A percentile compares a stretch with the other conserved stretches of the same genome.
Conservation (phyloP, 345 rosid species). For the Mallotus nudiflorus region DNA sequence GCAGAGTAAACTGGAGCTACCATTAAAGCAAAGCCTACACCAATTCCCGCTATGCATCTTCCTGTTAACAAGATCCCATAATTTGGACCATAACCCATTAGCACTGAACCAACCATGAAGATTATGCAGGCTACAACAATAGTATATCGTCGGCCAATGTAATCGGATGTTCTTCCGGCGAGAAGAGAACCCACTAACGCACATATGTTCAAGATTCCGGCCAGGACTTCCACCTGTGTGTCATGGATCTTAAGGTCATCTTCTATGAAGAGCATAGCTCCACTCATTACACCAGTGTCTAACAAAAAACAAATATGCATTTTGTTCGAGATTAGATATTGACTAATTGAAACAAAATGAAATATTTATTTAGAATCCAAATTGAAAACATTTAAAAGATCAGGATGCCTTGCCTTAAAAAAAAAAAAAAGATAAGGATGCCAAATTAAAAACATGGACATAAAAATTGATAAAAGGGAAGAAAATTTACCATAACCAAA, state of each 20-base stretch:
- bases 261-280: slow-evolving; percentile 92
- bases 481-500: slow-evolving; percentile 69
- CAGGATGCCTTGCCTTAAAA: too few relatives aligned
- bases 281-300: slow-evolving; percentile 99
- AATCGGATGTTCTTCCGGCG: slow-evolving; percentile 88
- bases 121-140: slow-evolving; percentile 65
- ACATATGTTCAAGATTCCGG: slow-evolving; percentile 79
- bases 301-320: too few relatives aligned
- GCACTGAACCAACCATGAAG: slow-evolving; percentile 68
- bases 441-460: too few relatives aligned
- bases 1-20: slow-evolving; percentile 89
- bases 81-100: slow-evolving; percentile 83
- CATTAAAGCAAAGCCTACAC: slow-evolving; percentile 89
- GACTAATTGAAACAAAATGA: too few relatives aligned
- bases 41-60: slow-evolving; percentile 77
- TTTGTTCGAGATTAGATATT: too few relatives aligned
- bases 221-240: slow-evolving; percentile 63
- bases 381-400: too few relatives aligned
- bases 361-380: too few relatives aligned
- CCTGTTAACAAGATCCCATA: slow-evolving; percentile 62
- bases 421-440: too few relatives aligned
- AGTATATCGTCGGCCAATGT: slow-evolving; percentile 82
- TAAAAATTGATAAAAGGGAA: not conserved
- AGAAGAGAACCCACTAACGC: slow-evolving; percentile 68
- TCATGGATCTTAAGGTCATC: slow-evolving; percentile 73